phyloP scores from a whole-genome alignment of 371 early-diverging fungal species.

The Mortierella polycephala region DNA sequence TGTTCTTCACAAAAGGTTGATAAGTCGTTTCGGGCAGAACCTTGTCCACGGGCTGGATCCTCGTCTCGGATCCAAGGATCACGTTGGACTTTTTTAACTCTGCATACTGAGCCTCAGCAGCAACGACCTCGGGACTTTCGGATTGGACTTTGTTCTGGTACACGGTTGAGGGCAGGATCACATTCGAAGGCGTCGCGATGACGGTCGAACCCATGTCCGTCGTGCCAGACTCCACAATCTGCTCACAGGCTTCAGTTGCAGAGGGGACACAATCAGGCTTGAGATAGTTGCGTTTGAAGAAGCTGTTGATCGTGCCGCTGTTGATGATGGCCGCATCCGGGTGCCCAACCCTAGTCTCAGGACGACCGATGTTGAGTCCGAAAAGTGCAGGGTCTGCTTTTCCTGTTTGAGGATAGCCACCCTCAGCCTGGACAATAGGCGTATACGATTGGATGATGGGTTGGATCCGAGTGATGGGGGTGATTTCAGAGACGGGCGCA shows the following conservation, averaged over 20 bases:
- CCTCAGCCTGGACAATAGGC: conserved; percentile 32
- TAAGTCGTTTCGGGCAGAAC: conserved; percentile 33
- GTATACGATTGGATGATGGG: conserved; percentile 37
- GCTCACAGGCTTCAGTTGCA: conserved; percentile 15
- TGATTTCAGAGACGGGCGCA: conserved; percentile 31
- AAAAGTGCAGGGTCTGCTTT: no score
- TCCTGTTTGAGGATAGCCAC: not conserved
- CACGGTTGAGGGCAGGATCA: conserved; percentile 26
- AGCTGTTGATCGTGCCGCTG: not conserved
- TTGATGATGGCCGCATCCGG: not conserved
- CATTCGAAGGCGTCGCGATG: conserved; percentile 17
- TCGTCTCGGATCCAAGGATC: conserved; percentile 28
- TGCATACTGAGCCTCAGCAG: conserved; percentile 19
- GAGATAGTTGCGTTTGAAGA: conserved; percentile 7
- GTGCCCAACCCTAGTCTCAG: no score
- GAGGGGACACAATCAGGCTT: conserved; percentile 24
- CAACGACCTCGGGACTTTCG: conserved; percentile 14
- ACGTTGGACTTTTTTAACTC: conserved; percentile 13
- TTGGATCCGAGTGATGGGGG: conserved; percentile 46
- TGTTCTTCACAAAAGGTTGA: conserved; percentile 33
- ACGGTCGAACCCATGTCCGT: conserved; percentile 41
- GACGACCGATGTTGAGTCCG: no score
- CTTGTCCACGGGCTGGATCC: conserved; percentile 33
- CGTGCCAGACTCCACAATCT: conserved; percentile 6
- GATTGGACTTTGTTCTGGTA: conserved; percentile 41